Evolutionary conservation across 768 basidiomycete species (phyloP), one percentile per base, ranked within the genome.

Genomic region (Hydnomerulius pinastri): DNA sequence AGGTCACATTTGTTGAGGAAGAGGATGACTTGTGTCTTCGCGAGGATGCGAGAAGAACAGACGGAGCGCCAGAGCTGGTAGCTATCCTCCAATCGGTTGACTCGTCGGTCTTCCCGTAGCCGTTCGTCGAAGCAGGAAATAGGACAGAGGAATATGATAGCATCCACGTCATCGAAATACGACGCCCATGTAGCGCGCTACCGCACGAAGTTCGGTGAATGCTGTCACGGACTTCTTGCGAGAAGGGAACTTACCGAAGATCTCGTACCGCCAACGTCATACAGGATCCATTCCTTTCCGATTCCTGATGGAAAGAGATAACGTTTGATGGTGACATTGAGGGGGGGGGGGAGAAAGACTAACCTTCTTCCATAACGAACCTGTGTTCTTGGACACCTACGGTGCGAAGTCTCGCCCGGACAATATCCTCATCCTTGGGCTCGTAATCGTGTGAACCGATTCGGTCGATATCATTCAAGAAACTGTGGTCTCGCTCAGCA

Each of bases 41-140:
- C 65, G 5, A 90, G 77, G 18, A 90, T 70, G 55, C 82, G 82
- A 58, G 83, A 87, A 6, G 79, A 71, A 57, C 83, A 86, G 44
- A 92, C 80, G n/a, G 82, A 80, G 46, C 79, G 78, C 89, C 88
- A 92, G 5, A 92, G 77, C 13, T 83, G 76, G 57, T 84, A 79
- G 57, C 85, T 87, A 61, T 91, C 89, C 68, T 90, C 85, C 15
- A 92, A 65, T 21, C 89, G 79, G 64, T 91, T 92, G 36, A 90
- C 78, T 0, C 70, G 70, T 4, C 73, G 74, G 59, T 91, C 80
- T 66, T 91, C 90, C 5, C 82, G 82, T 0, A 92, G 74, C 43
- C 76, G 79, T 65, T 92, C 90, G 59, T 92, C 86, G 63, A 92
- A 93, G 46, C 87, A 86, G 23, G 86, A 90, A 58, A 92, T 85